These are phyloP conservation scores for Chara braunii DNA, from an alignment of 139 green algal species.

Conservation along the genomic window DNA sequence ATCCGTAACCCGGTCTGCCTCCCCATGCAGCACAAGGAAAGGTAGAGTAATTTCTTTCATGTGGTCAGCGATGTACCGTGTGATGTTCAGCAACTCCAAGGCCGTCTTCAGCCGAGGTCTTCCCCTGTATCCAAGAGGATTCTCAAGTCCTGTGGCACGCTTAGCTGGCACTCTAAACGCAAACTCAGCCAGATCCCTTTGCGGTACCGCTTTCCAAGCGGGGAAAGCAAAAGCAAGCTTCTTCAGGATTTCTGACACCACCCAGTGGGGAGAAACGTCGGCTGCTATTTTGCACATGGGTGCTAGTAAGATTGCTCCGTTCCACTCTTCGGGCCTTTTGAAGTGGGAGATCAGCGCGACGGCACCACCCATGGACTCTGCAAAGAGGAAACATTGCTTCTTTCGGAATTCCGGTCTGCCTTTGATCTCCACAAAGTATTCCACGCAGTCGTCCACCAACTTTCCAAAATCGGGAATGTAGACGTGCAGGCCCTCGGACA, in stretches of 20 bases:
- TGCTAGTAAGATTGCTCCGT: slow-evolving; percentile 21
- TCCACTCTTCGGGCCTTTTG: slow-evolving; percentile 8
- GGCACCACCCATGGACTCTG: slow-evolving; percentile 36
- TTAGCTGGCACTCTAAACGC: slow-evolving; percentile 21
- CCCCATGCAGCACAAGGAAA: slow-evolving; percentile 31
- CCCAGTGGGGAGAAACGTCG: slow-evolving; percentile 1
- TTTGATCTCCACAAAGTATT: slow-evolving; percentile 7
- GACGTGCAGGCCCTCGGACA: slow-evolving; percentile 19
- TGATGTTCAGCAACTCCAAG: slow-evolving; percentile 22
- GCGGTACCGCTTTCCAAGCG: slow-evolving; percentile 18
- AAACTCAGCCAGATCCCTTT: slow-evolving; percentile 24
- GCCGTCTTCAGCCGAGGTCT: slow-evolving; percentile 26
- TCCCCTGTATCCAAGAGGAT: slow-evolving; percentile 14
- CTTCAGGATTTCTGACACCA: slow-evolving; percentile 6
- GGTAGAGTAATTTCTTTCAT: slow-evolving; percentile 33
- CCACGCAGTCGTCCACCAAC: slow-evolving; percentile 10
- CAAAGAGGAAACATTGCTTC: slow-evolving; percentile 23
- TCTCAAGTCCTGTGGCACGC: slow-evolving; percentile 21
- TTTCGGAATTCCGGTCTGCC: slow-evolving; percentile 2
- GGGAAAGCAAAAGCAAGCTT: slow-evolving; percentile 14
- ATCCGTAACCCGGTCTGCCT: slow-evolving; percentile 24
- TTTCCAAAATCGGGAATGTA: slow-evolving; percentile 2
- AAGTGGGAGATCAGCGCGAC: slow-evolving; percentile 19
- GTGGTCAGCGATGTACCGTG: slow-evolving; percentile 6
- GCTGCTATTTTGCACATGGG: slow-evolving; percentile 33